Percentiles rank a stretch among this genome's conserved stretches.
Evolutionary conservation across 208 protist genomes (phyloP).

Genomic region (Phytomonas sp.): DNA sequence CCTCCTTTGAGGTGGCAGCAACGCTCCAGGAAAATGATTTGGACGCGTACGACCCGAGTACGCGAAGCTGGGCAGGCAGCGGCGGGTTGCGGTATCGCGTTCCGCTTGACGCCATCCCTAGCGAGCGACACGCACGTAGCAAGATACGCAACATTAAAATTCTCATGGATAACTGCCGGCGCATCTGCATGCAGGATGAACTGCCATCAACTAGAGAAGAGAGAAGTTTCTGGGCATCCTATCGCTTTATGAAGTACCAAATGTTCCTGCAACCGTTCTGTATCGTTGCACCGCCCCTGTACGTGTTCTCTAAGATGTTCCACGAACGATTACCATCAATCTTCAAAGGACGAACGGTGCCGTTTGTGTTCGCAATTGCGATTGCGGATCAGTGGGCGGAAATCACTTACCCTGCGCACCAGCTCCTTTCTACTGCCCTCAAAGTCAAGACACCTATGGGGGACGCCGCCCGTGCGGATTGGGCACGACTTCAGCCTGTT

Average conservation of each 20-base stretch:
- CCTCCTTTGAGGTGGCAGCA: constrained; percentile 56
- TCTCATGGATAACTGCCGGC: constrained; percentile 86
- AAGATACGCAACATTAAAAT: constrained; percentile 84
- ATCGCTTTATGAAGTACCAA: constrained; percentile 88
- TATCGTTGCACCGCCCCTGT: constrained; percentile 73
- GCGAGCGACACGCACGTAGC: constrained; percentile 74
- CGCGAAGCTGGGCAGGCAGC: constrained; percentile 63
- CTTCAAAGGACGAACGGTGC: constrained; percentile 57
- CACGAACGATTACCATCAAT: constrained; percentile 53
- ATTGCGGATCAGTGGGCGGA: constrained; percentile 79
- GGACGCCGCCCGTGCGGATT: constrained; percentile 85
- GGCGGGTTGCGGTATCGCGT: constrained; percentile 79
- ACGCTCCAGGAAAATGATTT: constrained; percentile 13
- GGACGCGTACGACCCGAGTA: constrained; percentile 44
- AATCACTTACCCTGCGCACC: constrained; percentile 73
- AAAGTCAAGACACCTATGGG: constrained; percentile 83
- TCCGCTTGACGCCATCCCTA: constrained; percentile 68
- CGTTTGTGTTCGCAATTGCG: constrained; percentile 53
- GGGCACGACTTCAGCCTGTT: constrained; percentile 76
- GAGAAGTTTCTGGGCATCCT: constrained; percentile 79
- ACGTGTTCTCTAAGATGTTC: constrained; percentile 79
- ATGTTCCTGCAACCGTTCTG: constrained; percentile 69
- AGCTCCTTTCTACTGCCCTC: constrained; percentile 71
- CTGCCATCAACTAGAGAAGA: constrained; percentile 79
- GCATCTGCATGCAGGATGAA: constrained; percentile 73